Percentiles rank a stretch among this genome's conserved stretches.
Conservation (phyloP, 1,284 basidiomycete genomes). For the Mycena citricolor region DNA sequence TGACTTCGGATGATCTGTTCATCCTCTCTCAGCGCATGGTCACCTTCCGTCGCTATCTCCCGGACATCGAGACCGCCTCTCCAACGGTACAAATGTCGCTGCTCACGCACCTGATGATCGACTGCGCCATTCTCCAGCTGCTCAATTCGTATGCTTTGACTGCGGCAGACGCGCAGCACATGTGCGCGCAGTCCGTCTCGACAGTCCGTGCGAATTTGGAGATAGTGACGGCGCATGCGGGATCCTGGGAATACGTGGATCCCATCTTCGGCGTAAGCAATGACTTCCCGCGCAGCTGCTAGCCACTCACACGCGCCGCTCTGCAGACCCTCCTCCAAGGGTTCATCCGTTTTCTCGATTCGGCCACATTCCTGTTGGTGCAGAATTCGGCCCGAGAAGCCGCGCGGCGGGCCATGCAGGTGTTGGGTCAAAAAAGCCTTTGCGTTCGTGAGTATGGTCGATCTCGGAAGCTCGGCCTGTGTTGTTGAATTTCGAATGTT, state of each 20-base stretch:
- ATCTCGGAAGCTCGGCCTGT: too few species aligned
- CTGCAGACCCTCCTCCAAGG: too few species aligned
- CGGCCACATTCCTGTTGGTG: too few species aligned
- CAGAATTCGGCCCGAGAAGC: too few species aligned
- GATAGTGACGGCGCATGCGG: neutral
- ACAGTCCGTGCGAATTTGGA: neutral
- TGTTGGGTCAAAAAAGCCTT: too few species aligned
- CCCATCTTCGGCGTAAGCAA: conserved; percentile 14
- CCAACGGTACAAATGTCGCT: neutral
- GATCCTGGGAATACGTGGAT: conserved; percentile 4
- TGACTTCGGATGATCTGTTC: conserved; percentile 1
- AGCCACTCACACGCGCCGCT: too few species aligned
- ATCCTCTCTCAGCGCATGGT: conserved; percentile 3
- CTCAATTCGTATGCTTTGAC: neutral
- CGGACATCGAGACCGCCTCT: neutral
- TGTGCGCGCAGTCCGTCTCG: conserved; percentile 3
- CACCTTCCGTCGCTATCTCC: conserved; percentile 1
- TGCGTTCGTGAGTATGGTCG: too few species aligned
- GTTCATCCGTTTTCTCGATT: too few species aligned
- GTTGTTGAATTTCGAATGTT: too few species aligned
- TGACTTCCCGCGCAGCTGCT: too few species aligned
- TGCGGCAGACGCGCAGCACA: neutral
- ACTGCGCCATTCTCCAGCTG: conserved; percentile 10
- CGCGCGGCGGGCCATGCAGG: too few species aligned
- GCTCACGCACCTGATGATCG: conserved; percentile 3